Conservation (phyloP, 176 grass and related monocot species). For the Rhynchospora tenuis region DNA sequence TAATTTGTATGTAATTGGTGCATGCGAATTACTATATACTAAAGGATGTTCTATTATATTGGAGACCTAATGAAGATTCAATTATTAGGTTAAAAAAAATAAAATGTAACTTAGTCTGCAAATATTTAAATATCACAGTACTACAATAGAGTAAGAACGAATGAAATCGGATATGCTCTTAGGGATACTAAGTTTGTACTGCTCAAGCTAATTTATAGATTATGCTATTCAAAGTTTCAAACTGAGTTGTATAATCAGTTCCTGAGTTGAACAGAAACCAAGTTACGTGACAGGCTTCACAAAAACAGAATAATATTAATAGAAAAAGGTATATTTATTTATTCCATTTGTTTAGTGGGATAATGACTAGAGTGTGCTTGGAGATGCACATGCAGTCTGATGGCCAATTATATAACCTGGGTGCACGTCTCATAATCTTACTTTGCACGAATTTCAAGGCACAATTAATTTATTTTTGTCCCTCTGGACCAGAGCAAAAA, state of each 20-base stretch:
- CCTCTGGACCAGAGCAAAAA: constrained; percentile 2
- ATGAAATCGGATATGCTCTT: not conserved
- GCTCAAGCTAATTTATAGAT: not conserved
- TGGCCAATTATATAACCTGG: not conserved
- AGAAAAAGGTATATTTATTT: not conserved
- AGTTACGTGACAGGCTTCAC: not conserved
- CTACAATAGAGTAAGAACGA: not conserved
- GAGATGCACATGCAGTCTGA: constrained; percentile 17
- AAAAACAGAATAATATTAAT: not conserved
- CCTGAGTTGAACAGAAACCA: too few species aligned
- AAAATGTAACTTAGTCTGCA: not conserved
- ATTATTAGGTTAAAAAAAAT: not conserved
- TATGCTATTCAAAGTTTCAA: not conserved
- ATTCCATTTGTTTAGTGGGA: not conserved
- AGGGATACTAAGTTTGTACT: not conserved
- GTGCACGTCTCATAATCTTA: not conserved
- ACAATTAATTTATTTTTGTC: not conserved
- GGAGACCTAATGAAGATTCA: not conserved
- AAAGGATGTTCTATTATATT: not conserved
- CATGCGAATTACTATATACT: not conserved
- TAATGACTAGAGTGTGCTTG: constrained; percentile 19
- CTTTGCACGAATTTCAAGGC: constrained; percentile 15
- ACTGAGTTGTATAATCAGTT: not conserved
- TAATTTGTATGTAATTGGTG: not conserved
- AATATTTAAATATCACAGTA: not conserved